Conservation (phyloP, 2,329 filamentous ascomycete species). For the Polychaeton citri region DNA sequence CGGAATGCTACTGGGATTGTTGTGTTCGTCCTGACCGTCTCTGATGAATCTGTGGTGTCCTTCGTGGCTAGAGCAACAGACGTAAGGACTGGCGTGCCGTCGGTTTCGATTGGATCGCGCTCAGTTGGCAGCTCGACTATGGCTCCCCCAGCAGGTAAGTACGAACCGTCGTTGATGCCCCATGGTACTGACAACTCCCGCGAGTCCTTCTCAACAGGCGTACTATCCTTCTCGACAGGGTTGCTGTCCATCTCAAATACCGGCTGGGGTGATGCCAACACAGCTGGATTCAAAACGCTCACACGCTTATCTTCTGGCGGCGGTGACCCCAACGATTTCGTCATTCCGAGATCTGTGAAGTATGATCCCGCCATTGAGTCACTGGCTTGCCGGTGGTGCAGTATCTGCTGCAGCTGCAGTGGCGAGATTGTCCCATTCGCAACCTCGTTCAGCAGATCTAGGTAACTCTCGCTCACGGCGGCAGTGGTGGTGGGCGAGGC, state of each 20-base stretch:
- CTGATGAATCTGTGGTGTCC: no score
- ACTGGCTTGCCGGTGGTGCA: neutral
- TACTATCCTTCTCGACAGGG: neutral
- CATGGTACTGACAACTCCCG: neutral
- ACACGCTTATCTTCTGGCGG: neutral
- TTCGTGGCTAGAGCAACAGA: no score
- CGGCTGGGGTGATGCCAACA: neutral
- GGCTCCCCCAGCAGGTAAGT: neutral
- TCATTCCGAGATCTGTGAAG: neutral
- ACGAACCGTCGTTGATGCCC: neutral
- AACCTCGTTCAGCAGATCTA: conserved; percentile 6
- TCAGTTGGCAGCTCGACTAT: neutral
- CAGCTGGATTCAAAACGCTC: neutral
- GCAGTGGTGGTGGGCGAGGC: conserved; percentile 2
- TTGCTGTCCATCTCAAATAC: no score
- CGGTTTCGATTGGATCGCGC: neutral
- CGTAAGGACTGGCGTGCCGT: no score
- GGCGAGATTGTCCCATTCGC: conserved; percentile 6
- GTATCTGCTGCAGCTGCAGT: conserved; percentile 6
- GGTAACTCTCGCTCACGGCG: conserved; percentile 2
- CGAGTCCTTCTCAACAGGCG: neutral
- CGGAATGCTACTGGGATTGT: no score
- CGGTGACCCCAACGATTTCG: neutral
- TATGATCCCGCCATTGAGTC: neutral
- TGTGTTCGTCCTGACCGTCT: no score